Evolutionary conservation across 1,139 yeast species (phyloP), one percentile per base, ranked within the genome.

Genomic region (Sugiyamaella sp.): DNA sequence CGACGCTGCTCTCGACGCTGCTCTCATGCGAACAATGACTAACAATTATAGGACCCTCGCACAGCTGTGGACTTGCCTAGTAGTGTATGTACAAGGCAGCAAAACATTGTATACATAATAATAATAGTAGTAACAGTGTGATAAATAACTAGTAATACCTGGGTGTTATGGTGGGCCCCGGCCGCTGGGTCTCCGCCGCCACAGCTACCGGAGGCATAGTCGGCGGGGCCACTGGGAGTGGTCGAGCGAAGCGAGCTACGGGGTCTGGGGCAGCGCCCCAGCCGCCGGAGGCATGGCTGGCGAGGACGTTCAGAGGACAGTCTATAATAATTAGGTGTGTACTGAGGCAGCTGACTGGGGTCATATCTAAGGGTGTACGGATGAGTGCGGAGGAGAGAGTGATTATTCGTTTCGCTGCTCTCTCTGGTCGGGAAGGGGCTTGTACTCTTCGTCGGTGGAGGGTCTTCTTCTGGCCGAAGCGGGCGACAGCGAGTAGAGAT

Each of bases 401-500:
- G 35, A 10, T 12, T 29, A 29, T 4, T 29, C 35, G 35, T 12
- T 10, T 6, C 35, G 8, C 14, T 6, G 14, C 29, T 24, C 29
- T 41, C 46, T 24, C 24, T 41, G 46, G 10, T 41, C 46, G 17
- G 46, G 46, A 17, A 41, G 27, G 9, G 44, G 45, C 40, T 50
- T 49, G 35, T 53, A 50, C 27, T 44, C 45, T 46, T 25, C 44
- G 22, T 46, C 49, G 21, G 16, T 24, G 19, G 48, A 37, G 10
- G 43, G 37, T 14, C 38, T 24, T 37, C 43, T 24, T 37, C 43
- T 12, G 21, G 19, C 43, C 17, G 46, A 12, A 5, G 53, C 20
- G 8, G 54, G 50, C 14, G 55, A 32, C 37, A 39, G 14, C 16
- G 69, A 63, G 56, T 72, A 72, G 42, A 71, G 53, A 57, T 68